A percentile compares a stretch with the other conserved stretches of the same genome.
Evolutionary conservation across 331 rosid species (phyloP).

Genomic region (Arachis monticola): DNA sequence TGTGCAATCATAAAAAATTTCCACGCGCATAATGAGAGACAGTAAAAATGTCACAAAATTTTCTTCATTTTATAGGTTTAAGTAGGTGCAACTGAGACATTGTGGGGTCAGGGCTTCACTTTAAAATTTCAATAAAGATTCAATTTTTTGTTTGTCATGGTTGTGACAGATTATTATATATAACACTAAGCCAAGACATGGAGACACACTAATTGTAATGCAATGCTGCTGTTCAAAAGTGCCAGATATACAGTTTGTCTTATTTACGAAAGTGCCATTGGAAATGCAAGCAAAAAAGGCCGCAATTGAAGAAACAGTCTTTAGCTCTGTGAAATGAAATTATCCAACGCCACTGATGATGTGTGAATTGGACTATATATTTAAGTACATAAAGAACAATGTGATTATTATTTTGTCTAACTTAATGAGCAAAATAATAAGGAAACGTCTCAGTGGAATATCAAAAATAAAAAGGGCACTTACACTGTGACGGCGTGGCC

Average conservation of each 20-base stretch:
- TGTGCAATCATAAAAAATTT: slow-evolving; percentile 7
- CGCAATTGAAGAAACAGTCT: slow-evolving; percentile 33
- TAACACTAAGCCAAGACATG: no score
- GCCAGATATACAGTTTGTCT: slow-evolving; percentile 34
- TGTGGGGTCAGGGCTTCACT: not conserved
- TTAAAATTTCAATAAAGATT: no score
- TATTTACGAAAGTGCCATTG: slow-evolving; percentile 21
- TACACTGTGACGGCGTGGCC: slow-evolving; percentile 57
- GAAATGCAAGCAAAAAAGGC: slow-evolving; percentile 36
- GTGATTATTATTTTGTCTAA: slow-evolving; percentile 30
- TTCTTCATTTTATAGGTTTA: not conserved
- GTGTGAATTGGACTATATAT: slow-evolving; percentile 7
- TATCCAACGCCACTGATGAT: not conserved
- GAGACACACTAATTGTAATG: slow-evolving; percentile 16
- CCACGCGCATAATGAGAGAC: not conserved
- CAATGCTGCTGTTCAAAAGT: not conserved
- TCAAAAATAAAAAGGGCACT: not conserved
- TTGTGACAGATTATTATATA: slow-evolving; percentile 23
- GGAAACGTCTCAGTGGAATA: not conserved
- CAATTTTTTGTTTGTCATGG: not conserved
- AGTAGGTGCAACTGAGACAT: no score
- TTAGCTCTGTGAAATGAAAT: slow-evolving; percentile 32
- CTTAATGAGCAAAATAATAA: slow-evolving; percentile 13
- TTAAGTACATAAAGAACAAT: slow-evolving; percentile 13
- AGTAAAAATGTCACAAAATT: slow-evolving; percentile 21